phyloP scores from a whole-genome alignment of 495 filamentous ascomycete species.

The Xylaria cubensis region DNA sequence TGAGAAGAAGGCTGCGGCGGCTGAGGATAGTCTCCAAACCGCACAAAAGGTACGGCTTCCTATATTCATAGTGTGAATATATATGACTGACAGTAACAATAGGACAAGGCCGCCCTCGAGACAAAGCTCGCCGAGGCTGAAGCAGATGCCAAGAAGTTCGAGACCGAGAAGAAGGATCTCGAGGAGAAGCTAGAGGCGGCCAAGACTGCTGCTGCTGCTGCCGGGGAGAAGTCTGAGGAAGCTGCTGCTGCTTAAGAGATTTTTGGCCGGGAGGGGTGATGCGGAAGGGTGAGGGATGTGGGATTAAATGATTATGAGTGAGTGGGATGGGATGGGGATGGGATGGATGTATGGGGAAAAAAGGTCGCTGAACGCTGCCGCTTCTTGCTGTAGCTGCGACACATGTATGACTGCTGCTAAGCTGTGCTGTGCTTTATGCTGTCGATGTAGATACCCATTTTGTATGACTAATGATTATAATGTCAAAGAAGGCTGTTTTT shows the following conservation, averaged over 20 bases:
- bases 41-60: constrained; percentile 11
- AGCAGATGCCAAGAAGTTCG: constrained; percentile 17
- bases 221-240: constrained; percentile 17
- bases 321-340: no score
- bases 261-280: background rate
- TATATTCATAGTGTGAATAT: background rate
- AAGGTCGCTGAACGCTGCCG: background rate
- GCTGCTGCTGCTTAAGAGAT: background rate
- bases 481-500: constrained; percentile 7
- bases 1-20: constrained; percentile 7
- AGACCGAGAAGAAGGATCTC: constrained; percentile 20
- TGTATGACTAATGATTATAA: constrained; percentile 31
- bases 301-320: background rate
- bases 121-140: constrained; percentile 20
- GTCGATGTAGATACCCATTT: constrained; percentile 32
- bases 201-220: background rate
- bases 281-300: background rate
- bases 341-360: background rate
- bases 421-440: constrained; percentile 23
- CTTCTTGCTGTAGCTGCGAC: background rate
- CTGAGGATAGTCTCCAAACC: constrained; percentile 13
- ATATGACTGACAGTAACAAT: constrained; percentile 6
- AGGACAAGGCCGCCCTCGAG: constrained; percentile 26
- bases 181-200: constrained; percentile 12
- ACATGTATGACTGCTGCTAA: constrained; percentile 17